Base-by-base conservation (phyloP, 371 early-diverging fungal genomes). In the Blakeslea trispora region DNA sequence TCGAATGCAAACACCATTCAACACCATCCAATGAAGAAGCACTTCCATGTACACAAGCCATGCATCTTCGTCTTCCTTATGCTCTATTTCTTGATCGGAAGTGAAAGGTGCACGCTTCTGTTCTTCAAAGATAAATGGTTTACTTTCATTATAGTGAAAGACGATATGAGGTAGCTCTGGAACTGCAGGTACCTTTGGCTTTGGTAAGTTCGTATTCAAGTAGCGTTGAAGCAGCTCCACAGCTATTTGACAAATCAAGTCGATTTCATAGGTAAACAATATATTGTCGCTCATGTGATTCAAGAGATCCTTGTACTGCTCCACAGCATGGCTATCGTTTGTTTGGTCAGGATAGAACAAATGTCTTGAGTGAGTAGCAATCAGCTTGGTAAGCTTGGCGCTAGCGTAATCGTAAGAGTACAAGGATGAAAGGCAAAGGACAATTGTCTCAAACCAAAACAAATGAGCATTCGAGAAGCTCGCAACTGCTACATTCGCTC, bases 391-490 rank as follows among this genome's bases (percentile, higher is more conserved):
- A 10, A 84, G 50, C 19, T 69, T 69, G 19, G 84, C 78, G 11
- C 72, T 63, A 8, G 74, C 61, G 66, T 77, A 84, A 28, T 85
- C 75, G 53, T 79, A 85, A 31, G 69, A 68, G 44, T 85, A 83
- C 4, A 85, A 53, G 1, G 79, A 74, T 1, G 85, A 75, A 15
- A 85, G 58, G 44, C 75, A 78, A 23, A 78, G 52, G 23, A 85
- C 59, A 5, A 72, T 71, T 10, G 69, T 58, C 63, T 79, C 78
- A 28, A 85, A 73, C 75, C 83, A 85, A 48, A 85, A 81, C 18
- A 67, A 57, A 11, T 72, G 64, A 3, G 46, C 13, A 31, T 54
- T 64, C 0, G 63, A 59, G 0, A 71, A 35, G 8, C 47, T 21
- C 0, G 49, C 17, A 1, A 45, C 39, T 11, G 34, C 59, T 10